Evolutionary conservation across 2,329 filamentous ascomycete species (phyloP).

Genomic region (Hymenoscyphus occultus): DNA sequence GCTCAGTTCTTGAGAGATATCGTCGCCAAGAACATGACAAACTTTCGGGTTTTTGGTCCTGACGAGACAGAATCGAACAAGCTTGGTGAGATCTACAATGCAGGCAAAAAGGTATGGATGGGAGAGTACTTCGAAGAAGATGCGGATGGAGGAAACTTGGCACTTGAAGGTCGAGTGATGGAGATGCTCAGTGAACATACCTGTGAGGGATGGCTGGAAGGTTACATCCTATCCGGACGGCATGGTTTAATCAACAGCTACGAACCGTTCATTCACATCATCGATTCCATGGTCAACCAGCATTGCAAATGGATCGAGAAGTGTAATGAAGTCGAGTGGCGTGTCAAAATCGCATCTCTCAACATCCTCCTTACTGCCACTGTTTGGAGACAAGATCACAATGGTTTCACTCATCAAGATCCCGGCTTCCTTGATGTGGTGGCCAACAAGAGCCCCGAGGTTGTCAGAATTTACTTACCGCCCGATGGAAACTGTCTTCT

Average conservation of each 20-base stretch:
- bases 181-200: constrained; percentile 83
- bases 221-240: constrained; percentile 71
- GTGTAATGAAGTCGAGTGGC: constrained; percentile 75
- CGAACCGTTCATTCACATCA: constrained; percentile 79
- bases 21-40: constrained; percentile 59
- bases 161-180: constrained; percentile 69
- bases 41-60: constrained; percentile 74
- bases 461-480: constrained; percentile 77
- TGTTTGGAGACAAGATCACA: constrained; percentile 81
- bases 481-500: constrained; percentile 77
- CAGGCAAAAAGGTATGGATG: constrained; percentile 77
- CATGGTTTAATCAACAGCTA: constrained; percentile 78
- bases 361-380: constrained; percentile 78
- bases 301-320: constrained; percentile 87
- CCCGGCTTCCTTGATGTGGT: constrained; percentile 78
- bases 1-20: constrained; percentile 65
- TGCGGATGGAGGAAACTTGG: constrained; percentile 69
- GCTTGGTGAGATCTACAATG: constrained; percentile 67
- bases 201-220: constrained; percentile 76
- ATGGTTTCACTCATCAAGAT: constrained; percentile 79
- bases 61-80: constrained; percentile 84
- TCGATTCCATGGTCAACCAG: constrained; percentile 77
- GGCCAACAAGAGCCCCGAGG: constrained; percentile 75
- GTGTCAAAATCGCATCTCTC: constrained; percentile 68
- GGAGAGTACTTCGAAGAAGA: constrained; percentile 77